Evolutionary conservation across 495 filamentous ascomycete species (phyloP), one percentile per base, ranked within the genome.

Genomic region (Beverwykella pulmonaria): DNA sequence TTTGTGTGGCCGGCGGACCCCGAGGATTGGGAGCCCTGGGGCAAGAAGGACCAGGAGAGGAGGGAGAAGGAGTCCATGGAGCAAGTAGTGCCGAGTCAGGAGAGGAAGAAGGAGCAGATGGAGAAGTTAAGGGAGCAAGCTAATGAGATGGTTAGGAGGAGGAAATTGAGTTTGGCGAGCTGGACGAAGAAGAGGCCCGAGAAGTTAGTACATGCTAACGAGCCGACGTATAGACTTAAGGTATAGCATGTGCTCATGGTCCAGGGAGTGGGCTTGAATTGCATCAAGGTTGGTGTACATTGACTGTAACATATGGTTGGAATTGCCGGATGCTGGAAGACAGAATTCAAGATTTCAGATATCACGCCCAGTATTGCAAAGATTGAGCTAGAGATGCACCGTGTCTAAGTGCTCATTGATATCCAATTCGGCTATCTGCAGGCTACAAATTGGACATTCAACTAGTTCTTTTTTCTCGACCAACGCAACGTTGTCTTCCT

Each of bases 1-100:
- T 97, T 97, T 82, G 85, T 88, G 61, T 97, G 90, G 87, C 93
- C 93, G 7, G 81, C 85, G 63, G 77, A 76, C 71, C 87, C 87
- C 20, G 76, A 81, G 68, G 82, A 89, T 69, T 77, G 82, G 57
- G 71, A 76, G 59, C 67, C 75, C 83, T 90, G 83, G 64, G 85
- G 82, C 7, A 61, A 70, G 29, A 44, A 55, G 71, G 59, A 78
- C 64, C 65, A 75, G 39, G 71, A 78, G 63, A 74, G 41, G 29
- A 29, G 2, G 41, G 58, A 34, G 41, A 53, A 15, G 50, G 58
- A 34, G 59, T 14, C 23, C 25, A 50, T 41, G 59, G 69, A 76
- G 22, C 71, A 75, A 32, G 59, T 76, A 7, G 68, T 73, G 14
- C 55, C 69, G 26, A 34, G 49, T 70, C 49, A 76, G 63, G 63